Evolutionary conservation across 2,329 filamentous ascomycete genomes (phyloP).

Genomic region (Diaporthe aspalathi): DNA sequence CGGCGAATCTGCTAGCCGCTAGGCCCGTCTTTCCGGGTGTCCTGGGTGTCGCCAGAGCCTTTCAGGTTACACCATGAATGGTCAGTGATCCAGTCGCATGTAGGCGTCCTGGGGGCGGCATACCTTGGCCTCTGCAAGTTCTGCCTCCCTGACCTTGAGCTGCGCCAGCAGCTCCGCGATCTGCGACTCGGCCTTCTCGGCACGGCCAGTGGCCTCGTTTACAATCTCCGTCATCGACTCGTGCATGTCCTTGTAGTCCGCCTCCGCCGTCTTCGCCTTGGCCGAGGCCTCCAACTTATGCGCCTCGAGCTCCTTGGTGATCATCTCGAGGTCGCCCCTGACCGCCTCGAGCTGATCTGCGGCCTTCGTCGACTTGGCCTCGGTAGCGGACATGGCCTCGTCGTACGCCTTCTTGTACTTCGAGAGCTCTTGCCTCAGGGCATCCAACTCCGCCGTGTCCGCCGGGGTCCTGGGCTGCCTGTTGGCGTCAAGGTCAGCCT

Average conservation of each 20-base stretch:
- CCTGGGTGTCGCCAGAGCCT: constrained; percentile 58
- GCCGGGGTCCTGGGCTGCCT: constrained; percentile 55
- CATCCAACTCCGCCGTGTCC: constrained; percentile 66
- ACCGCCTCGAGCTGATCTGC: constrained; percentile 51
- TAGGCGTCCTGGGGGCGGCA: constrained; percentile 29
- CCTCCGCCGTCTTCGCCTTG: constrained; percentile 65
- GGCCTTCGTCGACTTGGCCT: constrained; percentile 52
- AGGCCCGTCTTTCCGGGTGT: constrained; percentile 61
- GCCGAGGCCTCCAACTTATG: constrained; percentile 63
- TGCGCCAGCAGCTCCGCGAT: constrained; percentile 64
- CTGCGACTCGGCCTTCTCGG: constrained; percentile 61
- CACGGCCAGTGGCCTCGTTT: constrained; percentile 67
- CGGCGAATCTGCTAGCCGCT: constrained; percentile 65
- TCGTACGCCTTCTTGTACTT: constrained; percentile 52
- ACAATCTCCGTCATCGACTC: constrained; percentile 71
- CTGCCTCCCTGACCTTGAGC: constrained; percentile 72
- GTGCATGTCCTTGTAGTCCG: constrained; percentile 73
- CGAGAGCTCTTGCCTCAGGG: constrained; percentile 62
- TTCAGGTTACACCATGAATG: constrained; percentile 26
- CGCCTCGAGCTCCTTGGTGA: constrained; percentile 65
- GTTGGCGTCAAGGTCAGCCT: constrained; percentile 71
- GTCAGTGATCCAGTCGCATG: constrained; percentile 27
- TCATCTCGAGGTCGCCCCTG: constrained; percentile 59
- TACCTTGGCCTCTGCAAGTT: constrained; percentile 72
- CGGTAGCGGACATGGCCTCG: constrained; percentile 48